phyloP scores from a whole-genome alignment of 805 yeast genomes.

The Candida odintsovae region DNA sequence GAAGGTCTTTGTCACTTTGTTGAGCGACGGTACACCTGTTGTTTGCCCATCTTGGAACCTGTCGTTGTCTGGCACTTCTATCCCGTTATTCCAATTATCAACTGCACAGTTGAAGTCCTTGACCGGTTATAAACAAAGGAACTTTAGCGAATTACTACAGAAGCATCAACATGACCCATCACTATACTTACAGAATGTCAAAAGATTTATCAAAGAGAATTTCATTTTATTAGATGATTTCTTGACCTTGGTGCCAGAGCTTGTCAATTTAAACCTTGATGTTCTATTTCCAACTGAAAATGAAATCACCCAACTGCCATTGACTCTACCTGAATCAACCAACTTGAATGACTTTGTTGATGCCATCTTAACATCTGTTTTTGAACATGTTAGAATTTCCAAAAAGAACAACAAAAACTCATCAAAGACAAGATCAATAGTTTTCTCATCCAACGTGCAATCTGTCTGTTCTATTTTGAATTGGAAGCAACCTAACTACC shows the following conservation, averaged over 20 bases:
- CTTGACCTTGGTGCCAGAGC: conserved; percentile 47
- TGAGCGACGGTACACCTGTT: conserved; percentile 82
- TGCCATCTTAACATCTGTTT: conserved; percentile 60
- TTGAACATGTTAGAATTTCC: conserved; percentile 60
- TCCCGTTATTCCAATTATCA: conserved; percentile 56
- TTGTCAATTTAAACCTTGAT: conserved; percentile 66
- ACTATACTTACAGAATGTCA: conserved; percentile 1
- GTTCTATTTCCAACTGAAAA: conserved; percentile 66
- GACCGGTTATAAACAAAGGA: conserved; percentile 27
- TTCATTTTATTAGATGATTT: conserved; percentile 58
- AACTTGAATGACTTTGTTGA: conserved; percentile 76
- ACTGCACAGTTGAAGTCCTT: conserved; percentile 27
- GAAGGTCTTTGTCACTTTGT: conserved; percentile 59
- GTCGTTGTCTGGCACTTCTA: conserved; percentile 41
- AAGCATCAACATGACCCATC: conserved; percentile 8
- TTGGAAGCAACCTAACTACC: conserved; percentile 98
- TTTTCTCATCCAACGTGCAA: conserved; percentile 83
- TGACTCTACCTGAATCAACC: conserved; percentile 34
- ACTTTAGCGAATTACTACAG: conserved; percentile 25
- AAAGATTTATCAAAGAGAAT: conserved; percentile 17
- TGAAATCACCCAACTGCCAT: conserved; percentile 36
- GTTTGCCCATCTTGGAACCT: conserved; percentile 67
- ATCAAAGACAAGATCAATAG: conserved; percentile 50
- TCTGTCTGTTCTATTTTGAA: conserved; percentile 88
- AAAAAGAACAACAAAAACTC: conserved; percentile 25